These are phyloP conservation scores for Ascocoryne sarcoides DNA, from an alignment of 2,329 filamentous ascomycete genomes.

Conservation along the genomic window DNA sequence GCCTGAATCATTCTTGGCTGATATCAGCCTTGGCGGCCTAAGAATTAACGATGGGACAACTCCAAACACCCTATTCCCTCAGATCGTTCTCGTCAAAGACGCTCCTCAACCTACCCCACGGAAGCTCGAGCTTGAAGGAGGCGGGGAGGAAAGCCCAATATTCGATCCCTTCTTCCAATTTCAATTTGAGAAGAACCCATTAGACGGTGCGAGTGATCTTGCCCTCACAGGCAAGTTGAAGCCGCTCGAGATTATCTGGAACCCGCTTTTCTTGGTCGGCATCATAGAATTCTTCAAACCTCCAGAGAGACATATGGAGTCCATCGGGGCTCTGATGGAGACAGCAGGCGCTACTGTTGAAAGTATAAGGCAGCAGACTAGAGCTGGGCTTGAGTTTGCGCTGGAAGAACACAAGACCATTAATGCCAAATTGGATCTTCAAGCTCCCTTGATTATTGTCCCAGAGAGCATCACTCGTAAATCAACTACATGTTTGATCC, in stretches of 20 bases:
- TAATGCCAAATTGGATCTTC: slow-evolving; percentile 89
- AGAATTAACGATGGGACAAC: slow-evolving; percentile 95
- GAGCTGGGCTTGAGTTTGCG: slow-evolving; percentile 91
- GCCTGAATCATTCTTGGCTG: slow-evolving; percentile 81
- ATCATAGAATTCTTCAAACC: slow-evolving; percentile 94
- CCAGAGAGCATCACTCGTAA: slow-evolving; percentile 82
- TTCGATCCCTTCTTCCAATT: slow-evolving; percentile 84
- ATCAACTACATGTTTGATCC: slow-evolving; percentile 77
- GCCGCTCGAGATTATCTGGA: slow-evolving; percentile 95
- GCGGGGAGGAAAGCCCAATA: slow-evolving; percentile 32
- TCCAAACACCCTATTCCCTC: slow-evolving; percentile 78
- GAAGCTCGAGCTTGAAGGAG: slow-evolving; percentile 29
- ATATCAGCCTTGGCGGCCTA: slow-evolving; percentile 84
- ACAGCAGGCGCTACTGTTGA: slow-evolving; percentile 92
- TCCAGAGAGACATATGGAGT: slow-evolving; percentile 96
- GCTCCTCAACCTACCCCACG: slow-evolving; percentile 46
- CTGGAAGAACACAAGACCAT: slow-evolving; percentile 97
- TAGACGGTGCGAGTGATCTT: slow-evolving; percentile 86
- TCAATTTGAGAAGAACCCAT: slow-evolving; percentile 87
- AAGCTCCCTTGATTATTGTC: slow-evolving; percentile 92
- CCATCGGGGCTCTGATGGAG: slow-evolving; percentile 91
- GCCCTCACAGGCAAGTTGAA: slow-evolving; percentile 86
- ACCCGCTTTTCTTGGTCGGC: slow-evolving; percentile 84
- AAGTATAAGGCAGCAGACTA: slow-evolving; percentile 86
- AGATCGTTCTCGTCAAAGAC: slow-evolving; percentile 94